A percentile compares a stretch with the other conserved stretches of the same genome.
phyloP scores from a whole-genome alignment of 768 basidiomycete species.

The Leccinum disarticulatum region DNA sequence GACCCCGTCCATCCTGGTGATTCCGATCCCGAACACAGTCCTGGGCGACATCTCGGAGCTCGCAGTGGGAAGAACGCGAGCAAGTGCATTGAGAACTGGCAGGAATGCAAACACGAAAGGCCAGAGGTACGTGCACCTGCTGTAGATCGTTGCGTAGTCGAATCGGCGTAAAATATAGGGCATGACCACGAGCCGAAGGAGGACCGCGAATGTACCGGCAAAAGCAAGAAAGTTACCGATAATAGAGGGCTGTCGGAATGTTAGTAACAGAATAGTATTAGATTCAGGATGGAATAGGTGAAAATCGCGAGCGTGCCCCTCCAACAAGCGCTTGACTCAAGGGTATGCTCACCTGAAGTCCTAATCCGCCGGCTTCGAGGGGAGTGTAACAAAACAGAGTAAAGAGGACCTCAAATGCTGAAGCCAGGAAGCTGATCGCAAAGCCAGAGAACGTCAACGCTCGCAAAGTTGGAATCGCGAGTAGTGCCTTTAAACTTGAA shows the following conservation, averaged over 20 bases:
- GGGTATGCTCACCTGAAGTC: constrained; percentile 43
- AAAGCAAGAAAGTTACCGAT: constrained; percentile 57
- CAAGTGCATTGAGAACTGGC: constrained; percentile 6
- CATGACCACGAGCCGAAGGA: constrained; percentile 49
- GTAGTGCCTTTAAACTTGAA: background rate
- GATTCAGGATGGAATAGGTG: too few species aligned
- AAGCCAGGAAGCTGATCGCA: background rate
- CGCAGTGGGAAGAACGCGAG: background rate
- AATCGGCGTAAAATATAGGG: constrained; percentile 31
- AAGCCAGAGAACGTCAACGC: background rate
- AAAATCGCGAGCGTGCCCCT: background rate
- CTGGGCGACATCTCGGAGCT: background rate
- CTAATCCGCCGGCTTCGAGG: constrained; percentile 25
- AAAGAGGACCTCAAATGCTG: background rate
- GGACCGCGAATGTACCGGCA: constrained; percentile 45
- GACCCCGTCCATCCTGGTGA: constrained; percentile 1
- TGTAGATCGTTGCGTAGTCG: constrained; percentile 8
- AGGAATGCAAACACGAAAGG: constrained; percentile 2
- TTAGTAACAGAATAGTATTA: constrained; percentile 12
- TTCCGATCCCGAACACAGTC: background rate
- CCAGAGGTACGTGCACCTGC: constrained; percentile 9
- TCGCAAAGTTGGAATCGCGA: background rate
- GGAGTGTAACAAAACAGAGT: background rate
- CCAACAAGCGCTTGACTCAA: background rate
- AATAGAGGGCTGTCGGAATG: constrained; percentile 41